These are phyloP conservation scores for Starmerella geochares DNA, from an alignment of 805 yeast species.

Conservation along the genomic window DNA sequence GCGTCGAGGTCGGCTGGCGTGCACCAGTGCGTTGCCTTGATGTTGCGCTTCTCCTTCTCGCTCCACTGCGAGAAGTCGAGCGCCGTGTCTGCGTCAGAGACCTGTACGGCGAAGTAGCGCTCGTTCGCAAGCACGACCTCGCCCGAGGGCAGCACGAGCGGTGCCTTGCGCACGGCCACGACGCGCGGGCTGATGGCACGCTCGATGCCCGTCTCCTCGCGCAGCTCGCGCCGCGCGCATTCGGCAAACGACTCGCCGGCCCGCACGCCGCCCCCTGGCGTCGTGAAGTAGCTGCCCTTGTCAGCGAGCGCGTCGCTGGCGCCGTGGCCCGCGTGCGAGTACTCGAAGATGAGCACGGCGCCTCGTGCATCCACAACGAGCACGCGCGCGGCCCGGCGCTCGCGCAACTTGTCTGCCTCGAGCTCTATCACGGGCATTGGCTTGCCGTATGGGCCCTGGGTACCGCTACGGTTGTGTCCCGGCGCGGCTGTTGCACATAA, in stretches of 20 bases:
- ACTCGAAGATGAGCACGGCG: slow-evolving; percentile 20
- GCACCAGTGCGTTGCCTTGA: slow-evolving; percentile 16
- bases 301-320: slow-evolving; percentile 11
- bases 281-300: slow-evolving; percentile 21
- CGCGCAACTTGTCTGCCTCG: background rate
- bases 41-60: slow-evolving; percentile 11
- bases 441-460: background rate
- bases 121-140: slow-evolving; percentile 20
- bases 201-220: slow-evolving; percentile 22
- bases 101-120: slow-evolving; percentile 15
- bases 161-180: slow-evolving; percentile 20
- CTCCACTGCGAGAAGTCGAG: slow-evolving; percentile 18
- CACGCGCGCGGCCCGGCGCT: slow-evolving; percentile 21
- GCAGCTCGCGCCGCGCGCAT: slow-evolving; percentile 21
- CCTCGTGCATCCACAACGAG: slow-evolving; percentile 13
- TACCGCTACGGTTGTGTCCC: background rate
- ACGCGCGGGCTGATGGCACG: background rate
- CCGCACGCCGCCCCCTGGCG: slow-evolving; percentile 20
- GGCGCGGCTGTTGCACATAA: too few species aligned
- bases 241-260: slow-evolving; percentile 15
- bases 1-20: slow-evolving; percentile 10
- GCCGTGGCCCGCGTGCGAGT: slow-evolving; percentile 8
- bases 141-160: slow-evolving; percentile 17
- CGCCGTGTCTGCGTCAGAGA: background rate
- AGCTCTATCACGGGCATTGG: background rate